Evolutionary conservation across 1,284 basidiomycete species (phyloP).

Genomic region (Fomitiporia mediterranea): DNA sequence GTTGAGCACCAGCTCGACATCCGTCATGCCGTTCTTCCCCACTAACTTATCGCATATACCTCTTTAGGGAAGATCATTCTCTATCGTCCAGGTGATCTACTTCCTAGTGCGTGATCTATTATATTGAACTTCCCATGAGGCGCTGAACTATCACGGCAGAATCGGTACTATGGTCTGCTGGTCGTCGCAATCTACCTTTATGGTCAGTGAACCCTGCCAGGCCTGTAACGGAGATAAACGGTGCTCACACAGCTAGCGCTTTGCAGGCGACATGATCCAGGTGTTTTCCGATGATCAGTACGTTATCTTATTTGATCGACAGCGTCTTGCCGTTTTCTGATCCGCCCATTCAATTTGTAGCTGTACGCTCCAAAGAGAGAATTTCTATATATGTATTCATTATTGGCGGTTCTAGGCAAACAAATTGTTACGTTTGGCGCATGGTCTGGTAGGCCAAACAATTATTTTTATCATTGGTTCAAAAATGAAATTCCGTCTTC

Average conservation of each 20-base stretch:
- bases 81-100: conserved; percentile 2
- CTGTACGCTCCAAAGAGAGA: not conserved
- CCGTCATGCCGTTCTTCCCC: not conserved
- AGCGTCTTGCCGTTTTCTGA: not conserved
- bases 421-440: not conserved
- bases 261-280: conserved; percentile 1
- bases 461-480: not conserved
- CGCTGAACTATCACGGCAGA: not conserved
- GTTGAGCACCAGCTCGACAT: not conserved
- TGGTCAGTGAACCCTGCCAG: not conserved
- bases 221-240: not conserved
- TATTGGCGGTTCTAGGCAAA: not conserved
- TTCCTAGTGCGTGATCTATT: not conserved
- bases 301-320: not conserved
- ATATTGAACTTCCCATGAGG: not conserved
- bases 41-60: not conserved
- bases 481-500: not conserved
- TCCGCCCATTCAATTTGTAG: not conserved
- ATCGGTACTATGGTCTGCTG: conserved; percentile 3
- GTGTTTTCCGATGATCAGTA: not conserved
- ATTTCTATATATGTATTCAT: not conserved
- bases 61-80: not conserved
- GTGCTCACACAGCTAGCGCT: not conserved
- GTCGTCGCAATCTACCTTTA: not conserved
- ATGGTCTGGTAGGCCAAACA: not conserved